Evolutionary conservation across 2,329 filamentous ascomycete genomes (phyloP), one percentile per base, ranked within the genome.

Genomic region (Penicillium italicum): DNA sequence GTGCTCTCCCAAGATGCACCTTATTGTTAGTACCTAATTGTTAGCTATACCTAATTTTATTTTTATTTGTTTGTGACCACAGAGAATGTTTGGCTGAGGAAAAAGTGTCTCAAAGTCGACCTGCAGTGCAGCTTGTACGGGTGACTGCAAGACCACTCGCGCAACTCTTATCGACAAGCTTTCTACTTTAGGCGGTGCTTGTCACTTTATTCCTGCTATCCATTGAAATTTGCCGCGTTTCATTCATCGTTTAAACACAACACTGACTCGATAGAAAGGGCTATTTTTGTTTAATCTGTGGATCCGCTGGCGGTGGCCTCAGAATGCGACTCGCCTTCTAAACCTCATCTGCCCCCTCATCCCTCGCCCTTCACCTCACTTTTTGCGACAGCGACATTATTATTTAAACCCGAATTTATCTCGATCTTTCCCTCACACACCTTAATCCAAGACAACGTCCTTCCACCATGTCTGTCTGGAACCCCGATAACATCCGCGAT

Each of bases 401-500:
- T 41, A 12, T 34, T 36, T 14, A 16, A 24, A 26, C 10, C 5
- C 26, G 16, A 30, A 31, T 28, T 11, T 43, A 18, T 51, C 44
- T 50, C 42, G 44, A 56, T 31, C 41, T 38, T 55, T 40, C 46
- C 51, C 47, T 28, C 26, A 18, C 24, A 55, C 18, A 47, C 22
- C 43, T 37, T 37, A n/a, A 36, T 30, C 42, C 11, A 37, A 42
- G 42, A 33, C 11, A 20, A 41, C n/a, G 12, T 9, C 42, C 47
- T 16, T 26, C 44, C 64, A 69, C 46, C 42, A 82, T 81, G 79
- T 84, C 85, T 37, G 86, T 97, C 65, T 97, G 94, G 94, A 97
- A 97, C 71, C 86, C 90, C 18, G 94, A 99, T 68, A 97, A 96
- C 66, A 90, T 99, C 66, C 87, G 87, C 66, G 94, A 99, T 73